phyloP scores from a whole-genome alignment of 169 alveolate genomes.

The Ichthyophthirius multifiliis region DNA sequence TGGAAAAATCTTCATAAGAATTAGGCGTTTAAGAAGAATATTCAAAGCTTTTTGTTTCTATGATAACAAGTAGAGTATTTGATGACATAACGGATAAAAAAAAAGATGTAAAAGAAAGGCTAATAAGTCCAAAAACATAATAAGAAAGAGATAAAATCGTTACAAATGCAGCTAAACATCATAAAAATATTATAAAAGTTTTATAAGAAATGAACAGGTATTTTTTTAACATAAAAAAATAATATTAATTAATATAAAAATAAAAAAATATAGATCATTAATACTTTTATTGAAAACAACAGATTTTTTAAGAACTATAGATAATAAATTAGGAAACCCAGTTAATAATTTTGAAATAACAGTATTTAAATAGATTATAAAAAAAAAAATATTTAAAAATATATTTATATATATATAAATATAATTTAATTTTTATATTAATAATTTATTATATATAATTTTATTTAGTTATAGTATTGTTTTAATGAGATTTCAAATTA shows the following conservation, averaged over 20 bases:
- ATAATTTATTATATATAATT: too few relatives aligned
- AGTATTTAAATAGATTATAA: background rate
- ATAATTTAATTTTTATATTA: too few relatives aligned
- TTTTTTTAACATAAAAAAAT: too few relatives aligned
- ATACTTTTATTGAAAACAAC: slow-evolving; percentile 50
- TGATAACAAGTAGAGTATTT: slow-evolving; percentile 54
- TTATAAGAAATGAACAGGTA: slow-evolving; percentile 20
- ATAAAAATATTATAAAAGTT: slow-evolving; percentile 35
- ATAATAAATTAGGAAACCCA: slow-evolving; percentile 57
- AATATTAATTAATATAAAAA: background rate
- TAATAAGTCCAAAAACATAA: slow-evolving; percentile 34
- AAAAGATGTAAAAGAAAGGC: slow-evolving; percentile 33
- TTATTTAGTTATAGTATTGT: too few relatives aligned
- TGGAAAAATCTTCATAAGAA: slow-evolving; percentile 42
- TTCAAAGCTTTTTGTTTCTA: slow-evolving; percentile 55
- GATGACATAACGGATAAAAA: slow-evolving; percentile 55
- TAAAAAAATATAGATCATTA: slow-evolving; percentile 34
- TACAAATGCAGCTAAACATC: slow-evolving; percentile 51
- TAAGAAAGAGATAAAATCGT: slow-evolving; percentile 45
- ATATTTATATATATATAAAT: too few relatives aligned
- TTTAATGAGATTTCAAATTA: too few relatives aligned
- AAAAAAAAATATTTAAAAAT: too few relatives aligned
- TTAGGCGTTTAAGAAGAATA: slow-evolving; percentile 51
- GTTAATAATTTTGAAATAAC: slow-evolving; percentile 47
- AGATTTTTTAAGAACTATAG: slow-evolving; percentile 57